Evolutionary conservation across 2,329 filamentous ascomycete genomes (phyloP), one percentile per base, ranked within the genome.

Genomic region (Venturiaceae sp.): DNA sequence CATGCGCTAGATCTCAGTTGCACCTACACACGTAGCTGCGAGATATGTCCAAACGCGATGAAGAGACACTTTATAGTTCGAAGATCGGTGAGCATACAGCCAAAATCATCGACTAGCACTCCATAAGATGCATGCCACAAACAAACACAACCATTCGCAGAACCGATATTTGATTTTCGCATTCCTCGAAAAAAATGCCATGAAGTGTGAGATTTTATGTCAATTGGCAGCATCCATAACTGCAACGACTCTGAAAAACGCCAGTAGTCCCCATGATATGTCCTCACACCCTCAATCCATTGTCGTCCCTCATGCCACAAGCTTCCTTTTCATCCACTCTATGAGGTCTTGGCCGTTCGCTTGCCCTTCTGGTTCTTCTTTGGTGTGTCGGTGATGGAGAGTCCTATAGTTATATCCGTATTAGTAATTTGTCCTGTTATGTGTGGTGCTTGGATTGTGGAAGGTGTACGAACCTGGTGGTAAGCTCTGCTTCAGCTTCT

Each of bases 401-500:
- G 79, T 66, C 77, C 81, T 83, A 63, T 65, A 66, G 62, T 39
- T 3, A 4, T 16, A 46, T 65, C 60, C 63, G 63, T 7, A 23
- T 58, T 58, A 58, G 47, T 34, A 19, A 9, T 50, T 19, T 50
- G 21, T 32, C 2, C 47, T 14, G 6, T 32, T 33, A 5, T 9
- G 21, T 13, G 23, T 21, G 13, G 6, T 55, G 23, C 16, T 16
- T 23, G 28, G 21, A 21, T n/a, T 21, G 23, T 57, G 19, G 19
- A n/a, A n/a, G n/a, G 47, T n/a, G n/a, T 36, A 30, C 46, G 23
- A 92, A 99, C 94, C 89, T 71, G 94, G 95, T 72, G 94, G 95
- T 66, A 99, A 84, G 77, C 86, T 91, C 85, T 97, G 92, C 91
- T 96, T 97, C 69, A 99, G 87, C 89, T 99, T 99, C 83, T 97